phyloP scores from a whole-genome alignment of 106 monocot genomes.

The Gastrodia elata region DNA sequence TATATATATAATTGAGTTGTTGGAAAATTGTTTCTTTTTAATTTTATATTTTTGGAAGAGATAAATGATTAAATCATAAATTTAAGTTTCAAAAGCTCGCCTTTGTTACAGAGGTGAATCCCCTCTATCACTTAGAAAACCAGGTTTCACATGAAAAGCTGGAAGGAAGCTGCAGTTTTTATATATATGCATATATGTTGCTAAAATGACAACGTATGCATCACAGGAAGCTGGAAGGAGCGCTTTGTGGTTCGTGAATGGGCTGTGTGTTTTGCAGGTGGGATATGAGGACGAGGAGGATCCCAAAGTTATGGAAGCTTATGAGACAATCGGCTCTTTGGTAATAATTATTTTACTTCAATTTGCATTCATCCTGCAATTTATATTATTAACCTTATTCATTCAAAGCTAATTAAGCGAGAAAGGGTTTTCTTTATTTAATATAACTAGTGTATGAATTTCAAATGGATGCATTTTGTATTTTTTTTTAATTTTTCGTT shows the following conservation, averaged over 20 bases:
- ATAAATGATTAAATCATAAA: too few species aligned
- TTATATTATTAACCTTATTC: neutral
- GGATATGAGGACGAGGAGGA: constrained; percentile 97
- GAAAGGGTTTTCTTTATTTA: neutral
- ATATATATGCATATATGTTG: too few species aligned
- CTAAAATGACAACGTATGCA: too few species aligned
- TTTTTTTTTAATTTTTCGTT: neutral
- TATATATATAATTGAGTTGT: too few species aligned
- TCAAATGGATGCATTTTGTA: neutral
- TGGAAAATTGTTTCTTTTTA: too few species aligned
- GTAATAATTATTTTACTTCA: constrained; percentile 20
- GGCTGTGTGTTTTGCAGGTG: constrained; percentile 81
- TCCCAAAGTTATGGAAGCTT: constrained; percentile 90
- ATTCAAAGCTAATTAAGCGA: neutral
- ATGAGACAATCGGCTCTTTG: constrained; percentile 88
- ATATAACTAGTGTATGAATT: neutral
- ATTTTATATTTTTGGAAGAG: too few species aligned
- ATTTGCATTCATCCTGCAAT: neutral
- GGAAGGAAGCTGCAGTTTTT: too few species aligned
- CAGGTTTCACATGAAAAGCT: too few species aligned
- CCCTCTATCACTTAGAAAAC: too few species aligned
- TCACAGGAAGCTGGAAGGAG: constrained; percentile 72
- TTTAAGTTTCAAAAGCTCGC: too few species aligned
- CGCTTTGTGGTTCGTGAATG: constrained; percentile 84
- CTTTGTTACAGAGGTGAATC: too few species aligned